Percentiles rank a stretch among this genome's conserved stretches.
Evolutionary conservation across 257 asterid genomes (phyloP).

Genomic region (Anisodus tanguticus): DNA sequence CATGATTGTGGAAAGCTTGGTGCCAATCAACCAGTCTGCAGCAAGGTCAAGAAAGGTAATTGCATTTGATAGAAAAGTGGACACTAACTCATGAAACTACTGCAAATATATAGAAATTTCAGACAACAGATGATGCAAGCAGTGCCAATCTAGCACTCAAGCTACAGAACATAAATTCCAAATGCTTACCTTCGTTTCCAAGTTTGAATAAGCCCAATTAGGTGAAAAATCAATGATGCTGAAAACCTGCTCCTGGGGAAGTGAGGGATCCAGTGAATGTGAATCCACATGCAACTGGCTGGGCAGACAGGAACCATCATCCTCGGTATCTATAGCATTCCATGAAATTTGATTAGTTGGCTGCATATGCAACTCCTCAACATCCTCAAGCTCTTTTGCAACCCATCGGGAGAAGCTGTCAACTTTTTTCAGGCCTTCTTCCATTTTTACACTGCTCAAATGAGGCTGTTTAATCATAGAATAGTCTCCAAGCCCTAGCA

Average conservation of each 20-base stretch:
- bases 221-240: conserved; percentile 82
- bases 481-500: conserved; percentile 51
- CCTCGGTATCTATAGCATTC: conserved; percentile 67
- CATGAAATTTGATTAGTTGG: conserved; percentile 67
- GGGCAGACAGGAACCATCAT: conserved; percentile 59
- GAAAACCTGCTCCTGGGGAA: conserved; percentile 82
- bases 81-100: neutral
- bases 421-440: conserved; percentile 86
- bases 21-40: conserved; percentile 2
- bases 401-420: conserved; percentile 97
- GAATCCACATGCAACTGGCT: conserved; percentile 67
- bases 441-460: conserved; percentile 58
- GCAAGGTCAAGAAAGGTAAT: neutral
- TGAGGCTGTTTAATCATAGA: conserved; percentile 62
- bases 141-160: neutral
- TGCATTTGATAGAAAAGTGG: conserved; percentile 3
- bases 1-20: conserved; percentile 2
- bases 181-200: conserved; percentile 63
- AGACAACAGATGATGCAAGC: neutral
- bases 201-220: conserved; percentile 67
- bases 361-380: conserved; percentile 63
- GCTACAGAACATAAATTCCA: conserved; percentile 1
- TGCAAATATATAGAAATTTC: neutral
- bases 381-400: conserved; percentile 79
- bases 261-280: conserved; percentile 69